Percentiles rank a stretch among this genome's conserved stretches.
phyloP scores from a whole-genome alignment of 768 basidiomycete species.

The Panaeolus cyanescens region DNA sequence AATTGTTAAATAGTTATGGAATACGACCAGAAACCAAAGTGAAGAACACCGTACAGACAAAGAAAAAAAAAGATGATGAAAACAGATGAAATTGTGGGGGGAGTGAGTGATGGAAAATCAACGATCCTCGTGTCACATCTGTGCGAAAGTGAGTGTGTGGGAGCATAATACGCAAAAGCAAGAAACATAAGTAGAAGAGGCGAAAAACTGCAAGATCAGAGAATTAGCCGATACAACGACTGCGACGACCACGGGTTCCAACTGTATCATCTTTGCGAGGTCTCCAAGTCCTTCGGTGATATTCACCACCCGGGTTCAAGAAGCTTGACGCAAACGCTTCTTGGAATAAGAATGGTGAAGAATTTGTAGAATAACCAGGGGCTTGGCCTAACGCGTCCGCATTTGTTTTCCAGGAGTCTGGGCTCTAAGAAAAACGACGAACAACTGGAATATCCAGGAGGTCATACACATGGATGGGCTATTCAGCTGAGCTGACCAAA shows the following conservation, averaged over 20 bases:
- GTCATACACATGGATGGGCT: too few species aligned
- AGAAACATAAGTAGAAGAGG: background rate
- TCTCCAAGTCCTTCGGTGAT: too few species aligned
- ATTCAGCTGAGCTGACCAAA: too few species aligned
- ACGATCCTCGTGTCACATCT: background rate
- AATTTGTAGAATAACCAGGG: too few species aligned
- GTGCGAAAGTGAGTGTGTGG: background rate
- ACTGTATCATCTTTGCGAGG: too few species aligned
- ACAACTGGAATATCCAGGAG: too few species aligned
- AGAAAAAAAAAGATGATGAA: background rate
- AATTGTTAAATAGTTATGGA: constrained; percentile 3
- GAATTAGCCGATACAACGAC: background rate
- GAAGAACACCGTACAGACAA: background rate
- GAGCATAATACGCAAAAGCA: background rate
- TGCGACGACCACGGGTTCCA: background rate
- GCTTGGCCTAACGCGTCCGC: too few species aligned
- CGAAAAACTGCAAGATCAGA: background rate
- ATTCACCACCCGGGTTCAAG: too few species aligned
- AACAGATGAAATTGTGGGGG: background rate
- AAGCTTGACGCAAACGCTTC: too few species aligned
- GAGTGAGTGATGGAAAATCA: background rate
- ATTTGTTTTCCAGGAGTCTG: too few species aligned
- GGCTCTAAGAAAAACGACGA: too few species aligned
- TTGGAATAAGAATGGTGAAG: too few species aligned
- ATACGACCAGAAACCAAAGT: background rate